These are phyloP conservation scores for Neohortaea acidophila DNA, from an alignment of 495 filamentous ascomycete genomes.

Conservation along the genomic window DNA sequence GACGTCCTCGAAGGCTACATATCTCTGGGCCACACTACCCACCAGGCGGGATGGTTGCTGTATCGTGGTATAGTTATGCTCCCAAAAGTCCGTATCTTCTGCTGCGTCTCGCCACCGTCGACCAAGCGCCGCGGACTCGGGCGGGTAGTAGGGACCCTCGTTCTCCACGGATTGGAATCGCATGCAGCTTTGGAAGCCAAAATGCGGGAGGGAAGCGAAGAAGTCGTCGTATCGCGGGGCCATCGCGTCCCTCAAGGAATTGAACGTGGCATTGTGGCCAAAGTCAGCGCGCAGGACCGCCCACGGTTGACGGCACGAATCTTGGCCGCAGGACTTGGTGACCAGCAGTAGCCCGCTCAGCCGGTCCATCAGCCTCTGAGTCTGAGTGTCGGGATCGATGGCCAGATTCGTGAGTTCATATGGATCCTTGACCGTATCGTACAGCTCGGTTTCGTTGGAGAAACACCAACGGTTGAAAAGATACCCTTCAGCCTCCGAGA, in stretches of 20 bases:
- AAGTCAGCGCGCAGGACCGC: conserved; percentile 36
- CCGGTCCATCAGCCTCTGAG: conserved; percentile 19
- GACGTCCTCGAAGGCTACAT: background rate
- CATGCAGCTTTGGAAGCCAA: background rate
- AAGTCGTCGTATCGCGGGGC: background rate
- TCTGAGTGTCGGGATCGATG: background rate
- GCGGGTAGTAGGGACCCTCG: conserved; percentile 1
- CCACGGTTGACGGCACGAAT: conserved; percentile 45
- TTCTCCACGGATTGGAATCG: background rate
- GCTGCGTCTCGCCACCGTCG: background rate
- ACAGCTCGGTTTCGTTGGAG: conserved; percentile 16
- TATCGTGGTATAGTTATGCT: background rate
- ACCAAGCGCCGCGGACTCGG: conserved; percentile 2
- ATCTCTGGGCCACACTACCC: background rate
- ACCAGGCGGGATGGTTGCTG: background rate
- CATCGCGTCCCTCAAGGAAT: background rate
- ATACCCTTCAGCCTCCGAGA: conserved; percentile 10
- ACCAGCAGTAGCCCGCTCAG: conserved; percentile 48
- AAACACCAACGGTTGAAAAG: conserved; percentile 20
- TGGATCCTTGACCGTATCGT: conserved; percentile 11
- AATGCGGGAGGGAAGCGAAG: background rate
- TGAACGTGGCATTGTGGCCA: background rate
- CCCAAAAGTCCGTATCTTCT: background rate
- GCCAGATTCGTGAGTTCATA: conserved; percentile 1
- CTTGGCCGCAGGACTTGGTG: conserved; percentile 46